Base-by-base conservation (phyloP, 129 eudicot genomes). In the Tagetes erecta region DNA sequence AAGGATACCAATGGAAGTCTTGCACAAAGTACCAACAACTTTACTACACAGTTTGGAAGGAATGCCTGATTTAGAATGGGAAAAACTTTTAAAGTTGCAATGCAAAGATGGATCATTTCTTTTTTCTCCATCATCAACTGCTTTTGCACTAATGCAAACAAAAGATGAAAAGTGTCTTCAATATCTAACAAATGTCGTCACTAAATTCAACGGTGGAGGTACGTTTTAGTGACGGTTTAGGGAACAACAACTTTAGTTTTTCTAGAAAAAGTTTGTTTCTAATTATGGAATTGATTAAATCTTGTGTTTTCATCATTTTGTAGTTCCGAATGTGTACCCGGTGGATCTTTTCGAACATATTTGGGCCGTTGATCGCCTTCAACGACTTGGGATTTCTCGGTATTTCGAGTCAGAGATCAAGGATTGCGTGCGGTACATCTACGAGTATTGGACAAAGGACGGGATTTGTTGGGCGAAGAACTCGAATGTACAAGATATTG, bases 391-490 rank as follows among this genome's bases (percentile, higher is more conserved):
- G 12, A 88, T 94, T 76, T 86, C 96, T 47, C 92, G 89, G 36
- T 85, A 84, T 68, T 94, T 94, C 76, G 64, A 76, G 51, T 45
- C 84, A 0, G 97, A 94, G 84, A 90, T 94, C 71, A 69, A 94
- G 51, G 83, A 81, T 5, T 90, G 92, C 9, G 47, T 94, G 33
- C 81, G 74, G 12, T 94, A 90, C 58, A 83, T 90, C 47, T 42
- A 83, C 72, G 78, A 92, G 97, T 79, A 85, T 80, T 91, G 94
- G 96, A 86, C 96, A 0, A 72, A 82, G 6, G 59, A 79, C 14
- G 99, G 99, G 66, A 95, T 95, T 11, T 91, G 97, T 64, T 91
- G 97, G 99, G 99, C 97, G 6, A 88, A 86, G 78, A 88, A 91
- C 47, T 82, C 96, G 7, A 75, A 68, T 10, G 94, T 95, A 62